These are phyloP conservation scores for Apiospora sp. DNA, from an alignment of 2,329 filamentous ascomycete species.

Conservation along the genomic window DNA sequence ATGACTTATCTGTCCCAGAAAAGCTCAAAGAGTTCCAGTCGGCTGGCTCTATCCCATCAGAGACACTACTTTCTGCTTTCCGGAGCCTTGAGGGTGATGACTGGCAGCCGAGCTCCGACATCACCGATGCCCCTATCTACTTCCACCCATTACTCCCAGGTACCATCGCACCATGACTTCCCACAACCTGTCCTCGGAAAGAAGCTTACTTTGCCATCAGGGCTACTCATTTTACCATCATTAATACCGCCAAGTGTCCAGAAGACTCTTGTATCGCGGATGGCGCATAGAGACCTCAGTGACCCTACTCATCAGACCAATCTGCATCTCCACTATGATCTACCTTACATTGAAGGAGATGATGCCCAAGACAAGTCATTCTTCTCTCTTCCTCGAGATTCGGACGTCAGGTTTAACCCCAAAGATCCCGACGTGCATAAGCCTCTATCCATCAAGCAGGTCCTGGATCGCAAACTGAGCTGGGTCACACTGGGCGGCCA, in stretches of 20 bases:
- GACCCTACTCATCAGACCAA: conserved; percentile 84
- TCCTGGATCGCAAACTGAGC: conserved; percentile 82
- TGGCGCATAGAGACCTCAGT: conserved; percentile 81
- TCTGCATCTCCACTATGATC: conserved; percentile 81
- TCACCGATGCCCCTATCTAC: conserved; percentile 60
- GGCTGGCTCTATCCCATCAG: conserved; percentile 51
- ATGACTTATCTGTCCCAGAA: conserved; percentile 55
- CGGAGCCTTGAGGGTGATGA: conserved; percentile 47
- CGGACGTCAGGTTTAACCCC: conserved; percentile 66
- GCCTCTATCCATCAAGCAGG: conserved; percentile 71
- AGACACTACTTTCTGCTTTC: conserved; percentile 54
- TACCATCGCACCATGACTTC: conserved; percentile 46
- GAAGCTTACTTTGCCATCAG: conserved; percentile 51
- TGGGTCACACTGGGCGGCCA: conserved; percentile 96
- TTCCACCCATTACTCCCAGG: conserved; percentile 74
- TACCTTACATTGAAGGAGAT: conserved; percentile 62
- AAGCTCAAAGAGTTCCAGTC: conserved; percentile 54
- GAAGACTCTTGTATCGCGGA: conserved; percentile 70
- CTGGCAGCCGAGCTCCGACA: conserved; percentile 38
- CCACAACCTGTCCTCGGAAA: background rate
- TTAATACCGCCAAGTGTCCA: conserved; percentile 77
- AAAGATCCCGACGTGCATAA: conserved; percentile 79
- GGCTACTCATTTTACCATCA: conserved; percentile 79
- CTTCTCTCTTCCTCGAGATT: conserved; percentile 59
- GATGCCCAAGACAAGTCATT: conserved; percentile 53